These are phyloP conservation scores for Populus ilicifolia DNA, from an alignment of 345 rosid species.

Conservation along the genomic window DNA sequence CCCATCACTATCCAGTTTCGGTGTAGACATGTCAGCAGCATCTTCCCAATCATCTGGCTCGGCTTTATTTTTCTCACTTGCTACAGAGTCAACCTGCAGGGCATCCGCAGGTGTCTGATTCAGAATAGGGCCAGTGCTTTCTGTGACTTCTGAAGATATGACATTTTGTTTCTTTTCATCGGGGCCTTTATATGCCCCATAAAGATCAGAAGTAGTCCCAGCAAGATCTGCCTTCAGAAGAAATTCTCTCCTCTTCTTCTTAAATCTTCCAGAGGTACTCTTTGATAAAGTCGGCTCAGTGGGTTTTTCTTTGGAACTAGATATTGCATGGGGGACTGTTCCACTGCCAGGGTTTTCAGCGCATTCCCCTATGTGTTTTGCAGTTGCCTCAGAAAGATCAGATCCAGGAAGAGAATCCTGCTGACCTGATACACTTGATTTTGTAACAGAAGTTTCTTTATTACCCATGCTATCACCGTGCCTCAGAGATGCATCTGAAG, in stretches of 20 bases:
- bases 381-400: slow-evolving; percentile 32
- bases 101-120: slow-evolving; percentile 37
- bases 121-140: slow-evolving; percentile 27
- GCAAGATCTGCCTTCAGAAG: slow-evolving; percentile 94
- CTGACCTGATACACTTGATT: slow-evolving; percentile 21
- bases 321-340: slow-evolving; percentile 20
- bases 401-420: slow-evolving; percentile 18
- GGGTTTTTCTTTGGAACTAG: slow-evolving; percentile 50
- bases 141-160: slow-evolving; percentile 27
- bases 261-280: slow-evolving; percentile 39
- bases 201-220: slow-evolving; percentile 77
- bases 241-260: slow-evolving; percentile 58
- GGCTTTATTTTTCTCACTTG: slow-evolving; percentile 41
- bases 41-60: slow-evolving; percentile 99
- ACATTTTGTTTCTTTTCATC: slow-evolving; percentile 68
- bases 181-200: slow-evolving; percentile 84
- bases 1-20: slow-evolving; percentile 54
- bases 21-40: slow-evolving; percentile 81
- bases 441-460: slow-evolving; percentile 13
- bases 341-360: slow-evolving; percentile 32
- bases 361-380: slow-evolving; percentile 31
- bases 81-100: slow-evolving; percentile 23
- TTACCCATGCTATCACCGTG: background rate
- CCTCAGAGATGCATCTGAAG: slow-evolving; percentile 19
- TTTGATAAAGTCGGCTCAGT: slow-evolving; percentile 44